Conservation (phyloP, 108 stramenopile genomes). For the Discostella stelligeroides region DNA sequence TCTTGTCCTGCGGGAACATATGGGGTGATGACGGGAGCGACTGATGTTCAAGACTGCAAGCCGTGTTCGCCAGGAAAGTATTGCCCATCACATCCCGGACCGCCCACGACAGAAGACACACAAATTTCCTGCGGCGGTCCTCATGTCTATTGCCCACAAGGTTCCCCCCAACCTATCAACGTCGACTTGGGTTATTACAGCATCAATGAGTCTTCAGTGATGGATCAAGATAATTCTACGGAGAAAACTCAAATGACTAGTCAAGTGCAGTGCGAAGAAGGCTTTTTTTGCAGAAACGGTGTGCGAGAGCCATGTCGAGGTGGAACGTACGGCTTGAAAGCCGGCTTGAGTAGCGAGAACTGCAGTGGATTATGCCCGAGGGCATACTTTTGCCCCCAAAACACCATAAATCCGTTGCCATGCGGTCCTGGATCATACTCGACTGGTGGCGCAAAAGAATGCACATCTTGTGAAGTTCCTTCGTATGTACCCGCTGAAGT, state of each 20-base stretch:
- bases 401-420: conserved; percentile 26
- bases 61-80: conserved; percentile 36
- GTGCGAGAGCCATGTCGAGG: conserved; percentile 17
- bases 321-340: conserved; percentile 32
- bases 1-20: conserved; percentile 47
- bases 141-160: conserved; percentile 29
- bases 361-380: conserved; percentile 39
- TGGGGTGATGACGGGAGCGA: conserved; percentile 22
- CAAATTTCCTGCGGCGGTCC: conserved; percentile 32
- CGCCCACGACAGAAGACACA: conserved; percentile 31
- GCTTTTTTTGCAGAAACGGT: conserved; percentile 33
- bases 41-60: conserved; percentile 21
- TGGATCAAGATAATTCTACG: conserved; percentile 20
- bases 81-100: conserved; percentile 39
- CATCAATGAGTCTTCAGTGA: conserved; percentile 16
- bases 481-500: conserved; percentile 26
- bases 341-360: conserved; percentile 7
- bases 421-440: conserved; percentile 45
- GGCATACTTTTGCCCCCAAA: conserved; percentile 43
- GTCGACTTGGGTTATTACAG: conserved; percentile 45
- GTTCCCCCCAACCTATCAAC: conserved; percentile 28
- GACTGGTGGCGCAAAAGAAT: conserved; percentile 46
- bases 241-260: conserved; percentile 10
- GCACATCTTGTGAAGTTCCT: conserved; percentile 47
- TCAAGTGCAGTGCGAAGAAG: conserved; percentile 34